Conservation (phyloP, 2,329 filamentous ascomycete genomes). For the Sarocladium oryzae region DNA sequence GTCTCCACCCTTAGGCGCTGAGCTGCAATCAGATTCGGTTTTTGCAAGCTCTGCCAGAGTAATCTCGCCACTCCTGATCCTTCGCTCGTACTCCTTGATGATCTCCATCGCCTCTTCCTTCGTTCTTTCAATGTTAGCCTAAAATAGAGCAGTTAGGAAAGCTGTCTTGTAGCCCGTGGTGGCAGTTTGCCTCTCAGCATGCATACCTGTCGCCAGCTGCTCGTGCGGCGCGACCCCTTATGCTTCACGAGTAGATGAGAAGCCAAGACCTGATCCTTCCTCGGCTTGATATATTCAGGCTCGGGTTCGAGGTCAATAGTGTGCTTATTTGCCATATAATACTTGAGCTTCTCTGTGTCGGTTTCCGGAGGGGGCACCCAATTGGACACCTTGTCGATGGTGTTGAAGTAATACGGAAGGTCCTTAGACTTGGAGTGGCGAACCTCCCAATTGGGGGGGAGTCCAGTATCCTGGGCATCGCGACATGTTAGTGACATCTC, state of each 20-base stretch:
- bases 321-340: conserved; percentile 88
- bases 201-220: conserved; percentile 78
- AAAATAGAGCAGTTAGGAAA: too few species aligned
- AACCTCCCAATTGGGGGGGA: conserved; percentile 87
- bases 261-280: conserved; percentile 74
- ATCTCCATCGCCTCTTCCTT: conserved; percentile 82
- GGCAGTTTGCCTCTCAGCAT: too few species aligned
- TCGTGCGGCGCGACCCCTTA: conserved; percentile 75
- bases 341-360: conserved; percentile 86
- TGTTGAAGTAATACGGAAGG: conserved; percentile 98
- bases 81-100: conserved; percentile 66
- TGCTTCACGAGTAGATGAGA: conserved; percentile 95
- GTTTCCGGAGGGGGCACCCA: conserved; percentile 91
- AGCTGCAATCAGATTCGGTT: conserved; percentile 92
- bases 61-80: conserved; percentile 64
- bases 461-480: conserved; percentile 44
- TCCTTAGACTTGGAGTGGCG: conserved; percentile 98
- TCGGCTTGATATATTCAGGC: conserved; percentile 10
- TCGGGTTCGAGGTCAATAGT: conserved; percentile 31
- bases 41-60: conserved; percentile 77
- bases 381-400: conserved; percentile 75
- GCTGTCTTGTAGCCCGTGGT: too few species aligned
- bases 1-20: conserved; percentile 87
- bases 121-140: conserved; percentile 74
- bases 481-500: background rate